Evolutionary conservation across 2,329 filamentous ascomycete genomes (phyloP), one percentile per base, ranked within the genome.

Genomic region (Aspergillus fumigatiaffinis): DNA sequence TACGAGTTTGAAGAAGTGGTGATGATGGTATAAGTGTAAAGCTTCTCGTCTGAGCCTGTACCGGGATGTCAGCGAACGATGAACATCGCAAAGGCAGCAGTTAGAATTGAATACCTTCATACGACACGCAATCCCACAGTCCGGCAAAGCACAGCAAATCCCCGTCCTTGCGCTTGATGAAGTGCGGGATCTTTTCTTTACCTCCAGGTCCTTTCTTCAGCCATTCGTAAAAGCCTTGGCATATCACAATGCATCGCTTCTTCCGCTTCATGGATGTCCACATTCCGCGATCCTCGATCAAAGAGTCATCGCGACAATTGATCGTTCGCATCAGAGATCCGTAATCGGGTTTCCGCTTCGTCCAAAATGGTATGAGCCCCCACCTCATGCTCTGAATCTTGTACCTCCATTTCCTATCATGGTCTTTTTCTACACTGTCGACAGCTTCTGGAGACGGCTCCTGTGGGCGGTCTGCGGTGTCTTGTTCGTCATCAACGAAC

Each of bases 181-280:
- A 97, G 73, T 97, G 87, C 10, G 94, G 93, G 1, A 93, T 77
- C 75, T 91, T 95, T 54, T 94, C 88, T 64, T 89, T 92, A 6
- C 85, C 82, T 1, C 82, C 82, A 67, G 80, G 54, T 67, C 84
- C 87, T 66, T 87, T 90, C 74, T 93, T 93, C 58, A 95, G 78
- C 94, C 94, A 97, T 74, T 99, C 94, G 68, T 91, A 99, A 74
- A 97, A 99, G 1, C 94, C 94, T 73, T 97, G 89, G 9, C 90
- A 92, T 5, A 96, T 71, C 9, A 97, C 86, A 23, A 97, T 80
- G 71, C 94, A 97, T 29, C 94, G 83, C 76, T 97, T 96, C 64
- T 83, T 85, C 60, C 87, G 86, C 77, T 97, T 97, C 89, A 97
- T 95, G 1, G 84, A 86, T 46, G 84, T 88, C 94, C 94, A 97